phyloP scores from a whole-genome alignment of 306 rosid genomes.

The Rosa persica region DNA sequence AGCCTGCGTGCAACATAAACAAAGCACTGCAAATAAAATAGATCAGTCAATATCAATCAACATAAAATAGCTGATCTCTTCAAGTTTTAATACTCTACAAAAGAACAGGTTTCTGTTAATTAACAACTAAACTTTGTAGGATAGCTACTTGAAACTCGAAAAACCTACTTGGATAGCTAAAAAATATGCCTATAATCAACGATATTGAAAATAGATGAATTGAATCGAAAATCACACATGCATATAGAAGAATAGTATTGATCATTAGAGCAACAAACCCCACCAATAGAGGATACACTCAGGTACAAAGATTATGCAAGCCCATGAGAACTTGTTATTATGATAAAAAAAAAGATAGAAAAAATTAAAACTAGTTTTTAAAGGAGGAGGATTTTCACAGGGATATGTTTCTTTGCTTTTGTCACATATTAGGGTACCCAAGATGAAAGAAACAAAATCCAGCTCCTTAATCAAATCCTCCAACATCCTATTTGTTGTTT shows the following conservation, averaged over 20 bases:
- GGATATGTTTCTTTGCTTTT: conserved; percentile 6
- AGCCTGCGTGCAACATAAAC: too few species aligned
- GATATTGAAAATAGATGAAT: not conserved
- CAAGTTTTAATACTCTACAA: too few species aligned
- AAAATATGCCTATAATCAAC: too few species aligned
- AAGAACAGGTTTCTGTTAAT: too few species aligned
- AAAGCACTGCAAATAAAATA: too few species aligned
- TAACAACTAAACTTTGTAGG: too few species aligned
- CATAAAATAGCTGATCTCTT: too few species aligned
- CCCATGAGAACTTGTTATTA: not conserved
- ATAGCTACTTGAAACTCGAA: too few species aligned
- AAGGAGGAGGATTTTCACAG: not conserved
- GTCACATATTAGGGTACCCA: conserved; percentile 9
- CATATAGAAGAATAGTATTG: not conserved
- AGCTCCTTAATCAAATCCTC: conserved; percentile 1
- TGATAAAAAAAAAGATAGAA: not conserved
- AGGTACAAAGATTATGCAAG: not conserved
- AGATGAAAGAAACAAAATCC: conserved; percentile 24
- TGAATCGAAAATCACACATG: not conserved
- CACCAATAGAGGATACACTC: not conserved
- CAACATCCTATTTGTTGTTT: conserved; percentile 31
- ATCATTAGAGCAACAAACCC: not conserved
- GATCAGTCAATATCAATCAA: too few species aligned
- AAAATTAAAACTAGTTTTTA: not conserved
- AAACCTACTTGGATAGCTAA: too few species aligned